Percentiles rank a stretch among this genome's conserved stretches.
phyloP scores from a whole-genome alignment of 768 basidiomycete species.

The Tulasnella sp. region DNA sequence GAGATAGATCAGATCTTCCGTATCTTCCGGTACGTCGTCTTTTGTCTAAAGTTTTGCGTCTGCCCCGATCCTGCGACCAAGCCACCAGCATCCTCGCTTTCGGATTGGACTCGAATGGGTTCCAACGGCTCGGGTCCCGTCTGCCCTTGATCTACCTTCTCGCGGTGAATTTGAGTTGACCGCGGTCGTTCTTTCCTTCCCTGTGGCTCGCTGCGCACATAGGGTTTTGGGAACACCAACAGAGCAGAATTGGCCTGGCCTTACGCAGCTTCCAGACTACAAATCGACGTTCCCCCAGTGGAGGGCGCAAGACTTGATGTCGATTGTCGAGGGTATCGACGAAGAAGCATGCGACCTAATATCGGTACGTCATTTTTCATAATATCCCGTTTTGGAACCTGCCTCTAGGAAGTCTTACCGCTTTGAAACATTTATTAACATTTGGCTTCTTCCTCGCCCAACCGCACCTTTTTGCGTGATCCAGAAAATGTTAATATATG shows the following conservation, averaged over 20 bases:
- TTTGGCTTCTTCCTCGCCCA: neutral
- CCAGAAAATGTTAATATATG: conserved; percentile 65
- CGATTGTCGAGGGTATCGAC: conserved; percentile 60
- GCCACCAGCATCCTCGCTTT: no score
- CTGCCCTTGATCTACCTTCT: neutral
- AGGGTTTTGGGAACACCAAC: conserved; percentile 92
- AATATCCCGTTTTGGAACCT: no score
- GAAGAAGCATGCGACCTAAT: conserved; percentile 69
- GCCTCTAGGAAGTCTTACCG: no score
- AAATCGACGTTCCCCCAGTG: conserved; percentile 96
- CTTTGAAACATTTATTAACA: conserved; percentile 11
- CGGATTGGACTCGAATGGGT: no score
- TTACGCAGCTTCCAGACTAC: conserved; percentile 80
- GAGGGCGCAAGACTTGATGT: conserved; percentile 58
- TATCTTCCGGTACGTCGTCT: conserved; percentile 72
- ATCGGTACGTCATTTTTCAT: conserved; percentile 34
- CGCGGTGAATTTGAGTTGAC: neutral
- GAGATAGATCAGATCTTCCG: conserved; percentile 99
- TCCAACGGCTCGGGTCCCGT: no score
- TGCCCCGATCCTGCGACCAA: neutral
- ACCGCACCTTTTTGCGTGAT: neutral
- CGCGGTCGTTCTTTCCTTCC: neutral
- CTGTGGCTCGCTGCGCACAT: neutral
- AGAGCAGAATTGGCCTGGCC: conserved; percentile 86
- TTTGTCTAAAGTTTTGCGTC: no score